These are phyloP conservation scores for Phytopythium oedochilum DNA, from an alignment of 352 stramenopile species.

Conservation along the genomic window DNA sequence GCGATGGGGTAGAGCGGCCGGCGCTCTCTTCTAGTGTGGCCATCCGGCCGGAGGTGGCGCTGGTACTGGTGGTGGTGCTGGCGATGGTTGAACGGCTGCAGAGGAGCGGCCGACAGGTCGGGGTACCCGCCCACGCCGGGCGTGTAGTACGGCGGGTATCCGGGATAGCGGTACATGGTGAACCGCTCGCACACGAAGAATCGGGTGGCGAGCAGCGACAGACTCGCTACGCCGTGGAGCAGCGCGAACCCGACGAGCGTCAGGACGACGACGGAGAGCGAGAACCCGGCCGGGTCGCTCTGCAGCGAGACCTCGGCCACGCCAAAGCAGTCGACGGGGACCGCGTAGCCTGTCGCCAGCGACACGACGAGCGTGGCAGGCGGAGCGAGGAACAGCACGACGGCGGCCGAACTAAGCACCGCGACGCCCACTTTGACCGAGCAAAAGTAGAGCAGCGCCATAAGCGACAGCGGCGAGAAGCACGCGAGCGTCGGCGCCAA, in stretches of 20 bases:
- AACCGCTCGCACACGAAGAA: conserved; percentile 55
- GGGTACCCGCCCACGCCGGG: conserved; percentile 2
- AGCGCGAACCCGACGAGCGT: conserved; percentile 45
- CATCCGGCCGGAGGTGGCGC: background rate
- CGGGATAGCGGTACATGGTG: conserved; percentile 12
- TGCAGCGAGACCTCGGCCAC: conserved; percentile 12
- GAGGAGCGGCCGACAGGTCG: background rate
- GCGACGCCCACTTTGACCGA: conserved; percentile 50
- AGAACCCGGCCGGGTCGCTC: conserved; percentile 15
- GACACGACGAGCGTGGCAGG: conserved; percentile 23
- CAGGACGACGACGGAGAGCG: conserved; percentile 20
- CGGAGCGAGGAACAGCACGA: conserved; percentile 25
- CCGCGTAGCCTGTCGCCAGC: conserved; percentile 8
- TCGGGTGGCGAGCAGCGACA: conserved; percentile 27
- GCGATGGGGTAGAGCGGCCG: conserved; percentile 3
- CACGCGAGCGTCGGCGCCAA: conserved; percentile 37
- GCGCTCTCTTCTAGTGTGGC: background rate
- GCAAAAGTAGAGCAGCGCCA: conserved; percentile 67
- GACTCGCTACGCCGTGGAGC: conserved; percentile 43
- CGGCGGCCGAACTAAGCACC: conserved; percentile 25
- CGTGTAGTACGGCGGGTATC: background rate
- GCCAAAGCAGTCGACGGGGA: conserved; percentile 20
- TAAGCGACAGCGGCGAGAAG: conserved; percentile 62
- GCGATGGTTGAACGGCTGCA: background rate
- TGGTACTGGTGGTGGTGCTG: conserved; percentile 10